A percentile compares a stretch with the other conserved stretches of the same genome.
phyloP scores from a whole-genome alignment of 768 basidiomycete genomes.

The Dentipellis fragilis region DNA sequence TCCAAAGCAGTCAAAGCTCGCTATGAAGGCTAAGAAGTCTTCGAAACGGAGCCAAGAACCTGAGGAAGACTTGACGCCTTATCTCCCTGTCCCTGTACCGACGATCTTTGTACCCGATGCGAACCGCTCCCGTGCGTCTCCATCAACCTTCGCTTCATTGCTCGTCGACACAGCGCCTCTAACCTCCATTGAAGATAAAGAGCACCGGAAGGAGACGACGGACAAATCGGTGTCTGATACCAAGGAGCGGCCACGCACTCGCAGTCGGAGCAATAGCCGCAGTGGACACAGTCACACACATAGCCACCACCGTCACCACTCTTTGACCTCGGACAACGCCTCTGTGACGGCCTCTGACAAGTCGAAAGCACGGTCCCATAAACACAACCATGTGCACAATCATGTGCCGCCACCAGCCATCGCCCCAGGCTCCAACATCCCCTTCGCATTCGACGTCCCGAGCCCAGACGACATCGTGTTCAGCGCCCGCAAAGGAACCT shows the following conservation, averaged over 20 bases:
- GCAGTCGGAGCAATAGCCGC: constrained; percentile 2
- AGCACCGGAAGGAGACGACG: constrained; percentile 7
- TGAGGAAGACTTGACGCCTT: constrained; percentile 29
- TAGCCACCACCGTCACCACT: not conserved
- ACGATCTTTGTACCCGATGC: constrained; percentile 51
- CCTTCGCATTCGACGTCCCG: constrained; percentile 67
- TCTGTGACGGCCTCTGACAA: constrained; percentile 6
- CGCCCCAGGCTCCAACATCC: not conserved
- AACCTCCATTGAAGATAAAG: constrained; percentile 14
- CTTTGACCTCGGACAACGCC: not conserved
- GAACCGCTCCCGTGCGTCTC: constrained; percentile 55
- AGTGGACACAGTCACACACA: not conserved
- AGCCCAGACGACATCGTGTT: constrained; percentile 90
- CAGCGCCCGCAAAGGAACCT: constrained; percentile 69
- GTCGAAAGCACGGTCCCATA: constrained; percentile 5
- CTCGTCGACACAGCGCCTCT: constrained; percentile 10
- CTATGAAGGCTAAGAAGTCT: constrained; percentile 59
- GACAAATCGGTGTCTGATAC: constrained; percentile 2
- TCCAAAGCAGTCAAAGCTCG: constrained; percentile 60
- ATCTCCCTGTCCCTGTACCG: constrained; percentile 26
- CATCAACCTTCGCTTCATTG: constrained; percentile 50
- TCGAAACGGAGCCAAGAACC: constrained; percentile 28
- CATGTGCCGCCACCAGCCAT: constrained; percentile 2
- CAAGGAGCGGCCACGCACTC: constrained; percentile 2
- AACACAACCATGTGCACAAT: constrained; percentile 3